phyloP scores from a whole-genome alignment of 768 basidiomycete genomes.

The Podaxis pistillaris region DNA sequence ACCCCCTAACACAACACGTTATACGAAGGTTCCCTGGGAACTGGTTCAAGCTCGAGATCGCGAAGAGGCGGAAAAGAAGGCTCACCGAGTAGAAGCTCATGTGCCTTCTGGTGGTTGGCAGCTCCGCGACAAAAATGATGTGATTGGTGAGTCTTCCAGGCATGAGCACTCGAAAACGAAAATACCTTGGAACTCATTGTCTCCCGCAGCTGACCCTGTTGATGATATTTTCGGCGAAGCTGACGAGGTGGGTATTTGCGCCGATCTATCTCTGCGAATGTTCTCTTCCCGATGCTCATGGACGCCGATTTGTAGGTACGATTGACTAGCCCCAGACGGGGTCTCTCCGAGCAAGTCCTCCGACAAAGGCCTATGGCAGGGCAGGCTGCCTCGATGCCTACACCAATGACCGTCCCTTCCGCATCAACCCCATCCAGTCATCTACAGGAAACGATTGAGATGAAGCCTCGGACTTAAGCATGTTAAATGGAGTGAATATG shows the following conservation, averaged over 20 bases:
- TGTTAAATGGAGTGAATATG: background rate
- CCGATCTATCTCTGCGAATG: slow-evolving; percentile 3
- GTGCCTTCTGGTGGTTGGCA: slow-evolving; percentile 44
- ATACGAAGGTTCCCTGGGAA: slow-evolving; percentile 76
- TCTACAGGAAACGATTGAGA: slow-evolving; percentile 31
- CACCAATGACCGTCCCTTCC: background rate
- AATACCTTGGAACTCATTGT: background rate
- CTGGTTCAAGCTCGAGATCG: slow-evolving; percentile 44
- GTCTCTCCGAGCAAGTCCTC: slow-evolving; percentile 22
- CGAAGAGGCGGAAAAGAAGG: slow-evolving; percentile 26
- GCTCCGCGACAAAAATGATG: slow-evolving; percentile 51
- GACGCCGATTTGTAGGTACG: slow-evolving; percentile 26
- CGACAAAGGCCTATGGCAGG: slow-evolving; percentile 15
- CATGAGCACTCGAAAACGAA: background rate
- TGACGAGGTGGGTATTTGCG: slow-evolving; percentile 24
- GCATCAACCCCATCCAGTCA: slow-evolving; percentile 9
- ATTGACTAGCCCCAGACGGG: slow-evolving; percentile 33
- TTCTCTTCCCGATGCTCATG: slow-evolving; percentile 6
- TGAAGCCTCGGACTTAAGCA: slow-evolving; percentile 27
- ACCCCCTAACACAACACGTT: slow-evolving; percentile 51
- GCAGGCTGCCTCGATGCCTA: slow-evolving; percentile 15
- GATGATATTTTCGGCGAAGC: slow-evolving; percentile 47
- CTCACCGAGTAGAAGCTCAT: slow-evolving; percentile 20
- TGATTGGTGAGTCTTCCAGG: slow-evolving; percentile 38
- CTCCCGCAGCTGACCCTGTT: slow-evolving; percentile 27